Conservation (phyloP, 257 asterid genomes). For the Nicotiana tabacum region DNA sequence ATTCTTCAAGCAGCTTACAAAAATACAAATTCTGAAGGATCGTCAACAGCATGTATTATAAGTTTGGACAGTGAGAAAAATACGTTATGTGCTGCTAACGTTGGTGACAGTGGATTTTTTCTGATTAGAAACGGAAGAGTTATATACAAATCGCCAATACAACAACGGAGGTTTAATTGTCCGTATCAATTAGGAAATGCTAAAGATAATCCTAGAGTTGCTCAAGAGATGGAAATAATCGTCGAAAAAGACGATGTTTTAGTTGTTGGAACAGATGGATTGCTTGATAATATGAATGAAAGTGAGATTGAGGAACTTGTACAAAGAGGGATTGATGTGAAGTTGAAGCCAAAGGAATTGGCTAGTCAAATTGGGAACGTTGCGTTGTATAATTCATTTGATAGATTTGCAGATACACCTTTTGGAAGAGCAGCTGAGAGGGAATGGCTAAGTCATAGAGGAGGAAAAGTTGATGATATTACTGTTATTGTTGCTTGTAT, state of each 20-base stretch:
- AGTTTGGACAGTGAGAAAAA: not conserved
- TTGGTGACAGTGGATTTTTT: constrained; percentile 26
- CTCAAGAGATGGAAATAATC: constrained; percentile 4
- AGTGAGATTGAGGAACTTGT: constrained; percentile 8
- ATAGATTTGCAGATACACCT: constrained; percentile 16
- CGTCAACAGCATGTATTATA: constrained; percentile 27
- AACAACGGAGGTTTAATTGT: constrained; percentile 4
- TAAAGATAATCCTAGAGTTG: constrained; percentile 9
- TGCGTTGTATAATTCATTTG: constrained; percentile 29
- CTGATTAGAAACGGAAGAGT: constrained; percentile 15
- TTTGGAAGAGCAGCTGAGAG: constrained; percentile 8
- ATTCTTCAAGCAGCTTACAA: constrained; percentile 14
- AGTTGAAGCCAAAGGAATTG: not conserved
- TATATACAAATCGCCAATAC: constrained; percentile 10
- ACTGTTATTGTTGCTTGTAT: constrained; percentile 24
- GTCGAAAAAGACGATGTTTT: constrained; percentile 20
- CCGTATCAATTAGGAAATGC: constrained; percentile 27
- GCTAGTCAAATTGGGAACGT: constrained; percentile 9
- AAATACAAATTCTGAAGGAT: constrained; percentile 15
- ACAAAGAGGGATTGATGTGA: not conserved
- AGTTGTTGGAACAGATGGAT: constrained; percentile 22
- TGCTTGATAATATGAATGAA: constrained; percentile 22
- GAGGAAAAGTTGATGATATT: constrained; percentile 30
- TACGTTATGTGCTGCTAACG: constrained; percentile 6
- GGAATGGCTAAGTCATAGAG: not conserved